Conservation (phyloP, 2,329 filamentous ascomycete genomes). For the Cercospora sp. region DNA sequence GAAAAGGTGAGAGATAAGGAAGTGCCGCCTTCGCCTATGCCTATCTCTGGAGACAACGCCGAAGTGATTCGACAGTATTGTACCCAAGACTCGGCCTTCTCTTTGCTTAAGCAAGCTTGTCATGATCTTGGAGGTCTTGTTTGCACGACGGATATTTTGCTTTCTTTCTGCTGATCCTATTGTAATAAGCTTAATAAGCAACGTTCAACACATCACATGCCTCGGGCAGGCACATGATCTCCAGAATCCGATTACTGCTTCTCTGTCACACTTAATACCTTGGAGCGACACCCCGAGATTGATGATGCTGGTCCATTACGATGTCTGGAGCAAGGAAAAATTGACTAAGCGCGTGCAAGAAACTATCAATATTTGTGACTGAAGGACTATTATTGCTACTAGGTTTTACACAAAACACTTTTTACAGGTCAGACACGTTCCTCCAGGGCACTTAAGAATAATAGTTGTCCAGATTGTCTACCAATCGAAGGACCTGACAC, state of each 20-base stretch:
- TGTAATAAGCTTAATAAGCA: background rate
- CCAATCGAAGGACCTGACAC: slow-evolving; percentile 17
- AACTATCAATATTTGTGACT: background rate
- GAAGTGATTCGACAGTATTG: background rate
- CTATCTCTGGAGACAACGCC: slow-evolving; percentile 1
- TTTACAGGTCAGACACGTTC: background rate
- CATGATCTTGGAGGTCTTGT: background rate
- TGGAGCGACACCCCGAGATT: background rate
- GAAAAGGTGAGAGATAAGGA: background rate
- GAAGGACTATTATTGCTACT: background rate
- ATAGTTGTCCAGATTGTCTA: slow-evolving; percentile 15
- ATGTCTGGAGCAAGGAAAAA: background rate
- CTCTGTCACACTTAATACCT: background rate
- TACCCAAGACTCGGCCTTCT: background rate
- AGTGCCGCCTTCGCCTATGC: background rate
- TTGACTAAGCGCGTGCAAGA: background rate
- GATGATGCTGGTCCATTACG: background rate
- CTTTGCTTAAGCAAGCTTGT: background rate
- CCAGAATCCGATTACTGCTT: background rate
- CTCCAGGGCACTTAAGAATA: slow-evolving; percentile 4
- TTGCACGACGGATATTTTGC: background rate
- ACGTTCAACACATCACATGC: background rate
- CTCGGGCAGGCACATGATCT: background rate
- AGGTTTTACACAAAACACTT: background rate
- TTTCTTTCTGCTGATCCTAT: background rate